These are phyloP conservation scores for Panicum virgatum DNA, from an alignment of 202 grass and related monocot species.

Conservation along the genomic window DNA sequence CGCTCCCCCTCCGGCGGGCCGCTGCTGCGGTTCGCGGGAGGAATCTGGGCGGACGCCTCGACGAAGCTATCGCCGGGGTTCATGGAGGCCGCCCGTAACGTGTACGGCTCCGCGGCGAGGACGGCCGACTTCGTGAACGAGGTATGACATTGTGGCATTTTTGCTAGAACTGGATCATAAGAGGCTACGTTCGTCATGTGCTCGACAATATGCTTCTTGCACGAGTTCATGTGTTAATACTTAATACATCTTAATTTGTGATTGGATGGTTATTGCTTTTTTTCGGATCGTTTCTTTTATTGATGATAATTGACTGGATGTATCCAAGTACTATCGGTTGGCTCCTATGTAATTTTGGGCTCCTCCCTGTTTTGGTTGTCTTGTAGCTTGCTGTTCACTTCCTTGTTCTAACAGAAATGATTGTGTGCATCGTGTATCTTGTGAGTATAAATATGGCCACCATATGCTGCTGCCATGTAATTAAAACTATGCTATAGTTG, in stretches of 20 bases:
- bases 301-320: neutral
- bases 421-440: neutral
- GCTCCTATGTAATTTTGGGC: neutral
- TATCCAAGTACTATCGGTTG: neutral
- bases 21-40: conserved; percentile 27
- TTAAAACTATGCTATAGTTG: neutral
- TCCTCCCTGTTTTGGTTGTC: neutral
- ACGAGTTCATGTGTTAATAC: neutral
- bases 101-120: conserved; percentile 34
- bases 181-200: neutral
- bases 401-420: neutral
- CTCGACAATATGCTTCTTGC: conserved; percentile 10
- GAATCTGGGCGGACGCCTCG: conserved; percentile 45
- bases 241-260: neutral
- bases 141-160: neutral
- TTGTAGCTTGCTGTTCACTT: neutral
- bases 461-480: neutral
- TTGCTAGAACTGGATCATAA: neutral
- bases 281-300: neutral
- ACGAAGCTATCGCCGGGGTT: conserved; percentile 29
- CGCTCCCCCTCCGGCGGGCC: conserved; percentile 36
- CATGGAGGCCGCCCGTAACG: neutral
- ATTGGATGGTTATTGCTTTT: neutral
- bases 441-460: neutral
- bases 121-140: conserved; percentile 34